Base-by-base conservation (phyloP, 108 stramenopile species). In the Pseudonitzschia multiseries region DNA sequence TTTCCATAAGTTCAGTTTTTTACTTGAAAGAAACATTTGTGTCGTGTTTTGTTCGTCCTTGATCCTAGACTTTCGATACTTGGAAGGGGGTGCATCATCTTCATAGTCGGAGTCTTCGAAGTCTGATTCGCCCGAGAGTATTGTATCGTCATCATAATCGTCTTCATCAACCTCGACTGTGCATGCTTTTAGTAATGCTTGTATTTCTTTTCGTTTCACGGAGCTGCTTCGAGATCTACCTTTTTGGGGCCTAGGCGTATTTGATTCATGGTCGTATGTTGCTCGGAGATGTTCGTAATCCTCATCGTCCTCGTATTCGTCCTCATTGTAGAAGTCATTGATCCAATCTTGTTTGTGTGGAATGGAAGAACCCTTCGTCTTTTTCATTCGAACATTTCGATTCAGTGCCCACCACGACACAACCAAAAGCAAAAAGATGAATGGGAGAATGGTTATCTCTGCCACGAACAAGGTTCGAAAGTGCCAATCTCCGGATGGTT, bases 331-430 rank as follows among this genome's bases (percentile, higher is more conserved):
- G 8, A 18, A 14, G 46, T 48, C 17, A 10, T 48, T 14, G 14
- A 18, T 12, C 21, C 24, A 29, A 33, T 60, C 53, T 27, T 61
- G 28, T 60, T 61, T 68, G 20, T 43, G 68, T 0, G 53, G 53
- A 36, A 76, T 76, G 24, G 44, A 42, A 15, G 68, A 61, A 0
- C 75, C 75, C 41, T 4, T 76, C 9, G 75, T 76, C 21, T 54
- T 40, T 33, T 57, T 50, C 28, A 69, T 41, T 40, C 68, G 68
- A 0, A 68, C 68, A 18, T 76, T 50, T 8, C 75, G 68, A 62
- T 76, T 76, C 20, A 76, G 18, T 27, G 68, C 12, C 75, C 75
- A 76, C 53, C 69, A 76, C 22, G 43, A 33, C 17, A 76, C 28
- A 27, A 48, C 20, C 21, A 62, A 44, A 41, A 62, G 60, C 22